A percentile compares a stretch with the other conserved stretches of the same genome.
Evolutionary conservation across 1,284 basidiomycete genomes (phyloP).

Genomic region (Trametes versicolor): DNA sequence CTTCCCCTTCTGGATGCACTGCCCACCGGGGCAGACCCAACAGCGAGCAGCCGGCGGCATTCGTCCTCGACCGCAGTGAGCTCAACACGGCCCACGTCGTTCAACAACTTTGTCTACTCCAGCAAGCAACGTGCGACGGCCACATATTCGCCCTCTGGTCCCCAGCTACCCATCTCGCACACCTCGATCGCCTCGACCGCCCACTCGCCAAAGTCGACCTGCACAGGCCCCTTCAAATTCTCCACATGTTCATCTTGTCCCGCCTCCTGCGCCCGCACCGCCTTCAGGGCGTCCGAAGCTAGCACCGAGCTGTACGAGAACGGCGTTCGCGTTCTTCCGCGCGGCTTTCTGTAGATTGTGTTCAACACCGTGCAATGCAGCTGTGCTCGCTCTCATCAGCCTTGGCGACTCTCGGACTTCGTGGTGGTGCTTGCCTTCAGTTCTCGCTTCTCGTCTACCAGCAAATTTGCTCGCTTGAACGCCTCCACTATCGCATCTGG

Average conservation of each 20-base stretch:
- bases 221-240: conserved; percentile 33
- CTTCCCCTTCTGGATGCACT: conserved; percentile 11
- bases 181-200: conserved; percentile 61
- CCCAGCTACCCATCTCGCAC: conserved; percentile 69
- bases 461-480: conserved; percentile 59
- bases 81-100: neutral
- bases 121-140: conserved; percentile 35
- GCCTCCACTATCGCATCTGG: conserved; percentile 54
- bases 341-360: conserved; percentile 60
- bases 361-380: conserved; percentile 77
- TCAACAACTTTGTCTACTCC: neutral
- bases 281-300: conserved; percentile 42
- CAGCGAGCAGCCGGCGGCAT: neutral
- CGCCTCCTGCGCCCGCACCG: conserved; percentile 22
- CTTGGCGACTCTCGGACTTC: neutral
- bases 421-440: conserved; percentile 59
- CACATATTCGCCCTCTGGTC: conserved; percentile 64
- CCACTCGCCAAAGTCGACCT: conserved; percentile 57
- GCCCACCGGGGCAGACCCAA: neutral
- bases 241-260: neutral
- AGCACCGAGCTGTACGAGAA: conserved; percentile 62
- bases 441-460: conserved; percentile 57
- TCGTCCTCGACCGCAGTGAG: no score
- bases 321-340: conserved; percentile 45
- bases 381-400: conserved; percentile 44